Evolutionary conservation across 2,329 filamentous ascomycete genomes (phyloP), one percentile per base, ranked within the genome.

Genomic region (Penicillium sp.): DNA sequence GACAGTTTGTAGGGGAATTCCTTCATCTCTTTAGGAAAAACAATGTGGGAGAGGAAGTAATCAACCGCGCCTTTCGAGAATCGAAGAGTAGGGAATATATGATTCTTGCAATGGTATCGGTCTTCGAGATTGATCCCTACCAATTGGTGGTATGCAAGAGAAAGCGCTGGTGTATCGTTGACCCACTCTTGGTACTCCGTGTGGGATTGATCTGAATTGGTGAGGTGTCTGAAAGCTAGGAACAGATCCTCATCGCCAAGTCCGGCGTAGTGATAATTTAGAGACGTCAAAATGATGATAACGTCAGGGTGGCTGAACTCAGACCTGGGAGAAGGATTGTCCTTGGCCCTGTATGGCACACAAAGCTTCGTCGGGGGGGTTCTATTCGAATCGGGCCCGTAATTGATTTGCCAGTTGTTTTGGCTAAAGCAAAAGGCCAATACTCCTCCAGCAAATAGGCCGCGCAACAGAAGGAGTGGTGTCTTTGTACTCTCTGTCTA

Each of bases 351-450:
- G 59, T 80, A 88, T 0, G 84, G 86, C 0, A 88, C 82, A 0
- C 82, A 81, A 0, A 88, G 75, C 47, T 67, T 73, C 0, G 81
- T 76, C 78, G 84, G 87, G 0, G 77, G 79, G 0, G 61, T 59
- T 2, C 83, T 68, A 0, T 57, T 63, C 0, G 62, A 56, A 61
- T 84, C 79, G 0, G 82, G 73, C 0, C 87, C 86, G 56, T 86
- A 90, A 51, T 88, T 80, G 0, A 90, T 86, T 3, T 82, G 72
- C 83, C 84, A 90, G 1, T 86, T 74, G 61, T 88, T 89, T 14
- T 80, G 69, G 0, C 26, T 7, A 4, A 89, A 70, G 0, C 73
- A 75, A 55, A 86, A 87, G 0, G 62, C 61, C 0, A 89, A 62
- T 0, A 89, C 73, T 0, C 83, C 80, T 0, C 75, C 69, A 0